These are phyloP conservation scores for Allodekkera sacchari DNA, from an alignment of 805 yeast species.

Conservation along the genomic window DNA sequence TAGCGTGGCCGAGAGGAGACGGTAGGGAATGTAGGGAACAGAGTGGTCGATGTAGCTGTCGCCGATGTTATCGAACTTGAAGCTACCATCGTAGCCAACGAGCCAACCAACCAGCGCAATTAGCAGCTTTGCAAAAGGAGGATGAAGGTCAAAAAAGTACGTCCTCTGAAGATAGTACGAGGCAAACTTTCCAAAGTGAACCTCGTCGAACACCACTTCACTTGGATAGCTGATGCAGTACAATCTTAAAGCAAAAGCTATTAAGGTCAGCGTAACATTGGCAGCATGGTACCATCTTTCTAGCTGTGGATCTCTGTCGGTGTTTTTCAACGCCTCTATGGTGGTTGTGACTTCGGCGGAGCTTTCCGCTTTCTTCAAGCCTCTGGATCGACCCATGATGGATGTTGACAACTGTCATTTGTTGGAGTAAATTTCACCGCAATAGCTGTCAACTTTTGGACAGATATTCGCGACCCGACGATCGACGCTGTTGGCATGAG, in stretches of 20 bases:
- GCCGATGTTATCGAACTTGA: slow-evolving; percentile 87
- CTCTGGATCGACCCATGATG: too few species aligned
- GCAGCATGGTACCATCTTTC: slow-evolving; percentile 27
- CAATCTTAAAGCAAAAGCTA: slow-evolving; percentile 50
- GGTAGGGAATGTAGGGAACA: slow-evolving; percentile 80
- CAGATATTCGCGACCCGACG: too few species aligned
- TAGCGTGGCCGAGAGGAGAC: slow-evolving; percentile 70
- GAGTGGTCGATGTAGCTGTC: slow-evolving; percentile 68
- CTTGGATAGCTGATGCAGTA: slow-evolving; percentile 53
- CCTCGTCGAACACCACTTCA: slow-evolving; percentile 81
- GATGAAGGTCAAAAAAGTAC: slow-evolving; percentile 93
- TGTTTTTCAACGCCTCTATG: neutral
- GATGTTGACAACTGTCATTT: too few species aligned
- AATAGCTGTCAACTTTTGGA: too few species aligned
- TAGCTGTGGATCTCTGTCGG: slow-evolving; percentile 13
- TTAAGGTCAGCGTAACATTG: slow-evolving; percentile 28
- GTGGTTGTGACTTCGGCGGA: slow-evolving; percentile 3
- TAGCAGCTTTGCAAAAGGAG: slow-evolving; percentile 92
- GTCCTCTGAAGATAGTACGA: slow-evolving; percentile 82
- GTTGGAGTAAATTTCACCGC: too few species aligned
- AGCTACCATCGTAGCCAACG: slow-evolving; percentile 84
- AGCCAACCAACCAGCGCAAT: slow-evolving; percentile 88
- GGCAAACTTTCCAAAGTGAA: slow-evolving; percentile 81
- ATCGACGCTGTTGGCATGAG: too few species aligned
- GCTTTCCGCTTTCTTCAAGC: too few species aligned